Evolutionary conservation across 306 rosid species (phyloP), one percentile per base, ranked within the genome.

Genomic region (Fragaria ananassa): DNA sequence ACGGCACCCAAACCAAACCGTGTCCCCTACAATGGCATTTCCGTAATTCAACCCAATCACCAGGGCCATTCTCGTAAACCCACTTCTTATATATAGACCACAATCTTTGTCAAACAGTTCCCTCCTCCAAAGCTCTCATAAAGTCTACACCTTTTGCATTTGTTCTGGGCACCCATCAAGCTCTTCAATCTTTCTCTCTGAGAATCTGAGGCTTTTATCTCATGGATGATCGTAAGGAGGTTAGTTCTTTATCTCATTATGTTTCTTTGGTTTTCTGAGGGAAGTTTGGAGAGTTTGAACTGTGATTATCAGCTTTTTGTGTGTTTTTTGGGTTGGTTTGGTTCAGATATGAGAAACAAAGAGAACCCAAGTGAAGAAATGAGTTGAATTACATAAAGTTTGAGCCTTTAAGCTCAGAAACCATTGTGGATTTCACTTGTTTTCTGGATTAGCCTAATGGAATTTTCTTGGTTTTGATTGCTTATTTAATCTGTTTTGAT

Each of bases 151-250:
- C 19, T 74, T 74, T 42, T 39, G 10, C 17, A 57, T 17, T 42
- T 56, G 10, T 21, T 61, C 18, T 57, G 12, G 6, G 23, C 6
- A 5, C 17, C 27, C 7, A 15, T 60, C 50, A 74, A 10, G 25
- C 29, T 12, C 58, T n/a, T 8, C 44, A 51, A 39, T 78, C 58
- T 70, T 46, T 1, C 47, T 10, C 15, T 47, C 65, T 65, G 41
- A 75, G 81, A 75, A 44, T 76, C 86, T 85, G 70, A 70, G 68
- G 71, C 10, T n/a, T 71, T 27, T 27, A 69, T 78, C 74, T 49
- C 76, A 93, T 93, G 98, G 97, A 93, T 69, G 93, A 93, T 85
- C 92, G 87, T 41, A 93, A 93, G 85, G 97, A 93, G 96, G 98
- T 92, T 78, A 46, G 2, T 79, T 41, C 70, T 71, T 34, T n/a